Evolutionary conservation across 1,284 basidiomycete genomes (phyloP).

Genomic region (Rhodotorula sp.): DNA sequence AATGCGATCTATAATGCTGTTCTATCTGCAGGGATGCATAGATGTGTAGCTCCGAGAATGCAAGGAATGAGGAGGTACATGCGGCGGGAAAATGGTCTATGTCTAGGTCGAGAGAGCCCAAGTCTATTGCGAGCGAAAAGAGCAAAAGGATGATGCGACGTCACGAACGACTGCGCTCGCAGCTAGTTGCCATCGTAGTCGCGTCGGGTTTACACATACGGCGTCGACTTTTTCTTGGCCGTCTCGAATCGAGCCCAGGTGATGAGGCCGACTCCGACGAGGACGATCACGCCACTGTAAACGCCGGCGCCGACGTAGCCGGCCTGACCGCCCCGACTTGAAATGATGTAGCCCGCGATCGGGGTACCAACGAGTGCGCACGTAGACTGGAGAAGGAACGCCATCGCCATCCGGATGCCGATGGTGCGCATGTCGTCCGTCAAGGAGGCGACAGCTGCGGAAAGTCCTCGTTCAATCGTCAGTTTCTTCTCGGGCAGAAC

Average conservation of each 20-base stretch:
- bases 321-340: conserved; percentile 34
- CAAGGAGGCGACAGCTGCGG: conserved; percentile 11
- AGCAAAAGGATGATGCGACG: no score
- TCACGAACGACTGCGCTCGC: no score
- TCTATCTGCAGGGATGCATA: no score
- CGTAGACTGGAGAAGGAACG: conserved; percentile 43
- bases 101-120: no score
- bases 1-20: no score
- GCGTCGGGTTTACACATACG: conserved; percentile 36
- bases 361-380: conserved; percentile 45
- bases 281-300: conserved; percentile 42
- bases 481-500: background rate
- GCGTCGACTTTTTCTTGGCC: conserved; percentile 40
- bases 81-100: no score
- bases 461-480: background rate
- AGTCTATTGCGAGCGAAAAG: no score
- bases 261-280: conserved; percentile 36
- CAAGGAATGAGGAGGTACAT: no score
- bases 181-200: no score
- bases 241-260: conserved; percentile 26
- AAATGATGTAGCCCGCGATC: conserved; percentile 48
- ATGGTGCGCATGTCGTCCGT: conserved; percentile 33
- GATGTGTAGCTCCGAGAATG: no score
- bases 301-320: conserved; percentile 41
- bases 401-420: conserved; percentile 42